phyloP scores from a whole-genome alignment of 768 basidiomycete species.

The Baorangia bicolor region DNA sequence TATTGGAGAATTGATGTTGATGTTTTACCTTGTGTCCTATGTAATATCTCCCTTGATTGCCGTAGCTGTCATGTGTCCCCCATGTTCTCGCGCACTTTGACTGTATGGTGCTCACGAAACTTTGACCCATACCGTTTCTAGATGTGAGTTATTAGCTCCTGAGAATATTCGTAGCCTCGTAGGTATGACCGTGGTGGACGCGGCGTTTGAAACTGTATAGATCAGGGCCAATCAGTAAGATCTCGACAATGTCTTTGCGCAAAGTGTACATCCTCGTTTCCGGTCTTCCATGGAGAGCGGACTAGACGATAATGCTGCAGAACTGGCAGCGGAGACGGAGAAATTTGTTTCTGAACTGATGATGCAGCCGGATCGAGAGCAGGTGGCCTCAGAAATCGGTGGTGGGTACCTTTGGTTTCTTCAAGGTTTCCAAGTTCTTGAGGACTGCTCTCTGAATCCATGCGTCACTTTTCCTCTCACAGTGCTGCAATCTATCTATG shows the following conservation, averaged over 20 bases:
- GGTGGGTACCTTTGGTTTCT: slow-evolving; percentile 29
- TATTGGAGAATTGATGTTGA: too few relatives aligned
- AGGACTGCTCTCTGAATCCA: background rate
- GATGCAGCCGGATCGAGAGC: slow-evolving; percentile 38
- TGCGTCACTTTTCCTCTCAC: slow-evolving; percentile 3
- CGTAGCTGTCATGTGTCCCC: too few relatives aligned
- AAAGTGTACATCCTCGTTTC: background rate
- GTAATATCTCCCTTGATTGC: too few relatives aligned
- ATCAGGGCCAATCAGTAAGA: background rate
- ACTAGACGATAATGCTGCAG: slow-evolving; percentile 8
- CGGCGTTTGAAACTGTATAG: slow-evolving; percentile 6
- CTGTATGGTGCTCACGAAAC: too few relatives aligned
- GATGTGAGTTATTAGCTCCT: background rate
- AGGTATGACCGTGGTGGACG: slow-evolving; percentile 1
- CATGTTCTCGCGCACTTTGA: too few relatives aligned
- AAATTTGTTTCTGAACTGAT: slow-evolving; percentile 32
- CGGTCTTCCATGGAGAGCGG: slow-evolving; percentile 17
- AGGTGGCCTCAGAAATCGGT: slow-evolving; percentile 47
- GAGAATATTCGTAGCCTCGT: background rate
- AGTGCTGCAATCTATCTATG: slow-evolving; percentile 84
- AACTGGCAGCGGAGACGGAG: slow-evolving; percentile 20
- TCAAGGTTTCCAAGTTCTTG: background rate
- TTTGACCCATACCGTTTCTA: too few relatives aligned
- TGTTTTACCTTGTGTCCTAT: too few relatives aligned
- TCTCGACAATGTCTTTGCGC: slow-evolving; percentile 10